Percentiles rank a stretch among this genome's conserved stretches.
Conservation (phyloP, 345 rosid species). For the Balakata baccata region DNA sequence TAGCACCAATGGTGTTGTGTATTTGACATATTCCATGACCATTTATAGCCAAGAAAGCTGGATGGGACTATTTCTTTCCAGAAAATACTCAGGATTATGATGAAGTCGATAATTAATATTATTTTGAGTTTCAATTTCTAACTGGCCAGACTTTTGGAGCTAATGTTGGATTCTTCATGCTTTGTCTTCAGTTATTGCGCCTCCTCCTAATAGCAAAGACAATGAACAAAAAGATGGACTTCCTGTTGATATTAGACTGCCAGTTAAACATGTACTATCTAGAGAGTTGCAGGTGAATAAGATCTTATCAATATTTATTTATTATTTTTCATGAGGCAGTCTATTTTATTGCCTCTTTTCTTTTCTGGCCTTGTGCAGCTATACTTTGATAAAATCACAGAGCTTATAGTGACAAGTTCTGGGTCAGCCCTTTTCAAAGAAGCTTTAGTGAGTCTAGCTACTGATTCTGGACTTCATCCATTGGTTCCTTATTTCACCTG, state of each 20-base stretch:
- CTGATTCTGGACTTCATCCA: constrained; percentile 98
- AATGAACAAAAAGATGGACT: constrained; percentile 63
- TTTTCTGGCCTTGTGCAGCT: constrained; percentile 52
- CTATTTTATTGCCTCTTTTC: background rate
- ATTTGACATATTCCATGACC: background rate
- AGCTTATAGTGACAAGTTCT: constrained; percentile 72
- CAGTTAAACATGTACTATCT: constrained; percentile 80
- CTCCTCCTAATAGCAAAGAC: constrained; percentile 56
- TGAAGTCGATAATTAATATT: constrained; percentile 1
- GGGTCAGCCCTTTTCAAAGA: constrained; percentile 74
- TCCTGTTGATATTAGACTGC: constrained; percentile 78
- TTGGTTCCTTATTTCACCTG: constrained; percentile 91
- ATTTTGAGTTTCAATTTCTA: background rate
- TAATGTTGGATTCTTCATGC: constrained; percentile 22
- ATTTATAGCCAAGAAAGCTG: background rate
- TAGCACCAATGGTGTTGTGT: background rate
- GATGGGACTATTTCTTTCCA: background rate
- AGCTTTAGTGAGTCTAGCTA: constrained; percentile 88
- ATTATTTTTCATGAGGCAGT: constrained; percentile 4
- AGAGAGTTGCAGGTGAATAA: constrained; percentile 82
- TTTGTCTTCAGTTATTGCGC: constrained; percentile 56
- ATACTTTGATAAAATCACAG: constrained; percentile 90
- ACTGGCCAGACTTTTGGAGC: constrained; percentile 4
- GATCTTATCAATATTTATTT: background rate
- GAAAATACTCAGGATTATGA: constrained; percentile 10